phyloP scores from a whole-genome alignment of 306 rosid genomes.

The Arachis hypogaea region DNA sequence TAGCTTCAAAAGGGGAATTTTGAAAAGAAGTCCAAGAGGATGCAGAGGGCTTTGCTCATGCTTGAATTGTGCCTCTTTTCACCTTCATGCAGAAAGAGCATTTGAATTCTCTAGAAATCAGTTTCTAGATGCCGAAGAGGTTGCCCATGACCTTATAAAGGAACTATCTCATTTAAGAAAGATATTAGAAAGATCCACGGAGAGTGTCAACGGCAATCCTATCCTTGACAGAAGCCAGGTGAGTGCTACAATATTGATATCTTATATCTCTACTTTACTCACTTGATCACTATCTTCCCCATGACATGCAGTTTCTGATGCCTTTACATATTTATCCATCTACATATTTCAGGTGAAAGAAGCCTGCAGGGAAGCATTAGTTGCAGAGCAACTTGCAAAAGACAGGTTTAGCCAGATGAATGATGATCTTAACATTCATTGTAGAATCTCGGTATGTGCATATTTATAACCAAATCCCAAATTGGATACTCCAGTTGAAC shows the following conservation, averaged over 20 bases:
- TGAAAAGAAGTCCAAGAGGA: constrained; percentile 81
- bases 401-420: constrained; percentile 65
- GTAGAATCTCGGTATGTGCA: constrained; percentile 61
- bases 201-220: constrained; percentile 34
- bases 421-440: constrained; percentile 69
- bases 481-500: constrained; percentile 22
- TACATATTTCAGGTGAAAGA: constrained; percentile 61
- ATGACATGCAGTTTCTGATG: neutral
- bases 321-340: neutral
- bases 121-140: constrained; percentile 74
- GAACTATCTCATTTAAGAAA: constrained; percentile 62
- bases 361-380: constrained; percentile 74
- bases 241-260: constrained; percentile 35
- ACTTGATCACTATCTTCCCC: constrained; percentile 1
- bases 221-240: constrained; percentile 49
- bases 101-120: constrained; percentile 89
- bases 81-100: constrained; percentile 84
- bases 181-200: constrained; percentile 50
- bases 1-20: constrained; percentile 45
- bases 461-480: constrained; percentile 9
- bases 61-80: constrained; percentile 82
- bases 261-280: constrained; percentile 8
- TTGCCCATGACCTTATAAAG: constrained; percentile 66
- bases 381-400: constrained; percentile 61
- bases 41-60: constrained; percentile 91